Base-by-base conservation (phyloP, 225 moss, liverwort and hornwort species). In the Bryoerythrophyllum caledonicum region DNA sequence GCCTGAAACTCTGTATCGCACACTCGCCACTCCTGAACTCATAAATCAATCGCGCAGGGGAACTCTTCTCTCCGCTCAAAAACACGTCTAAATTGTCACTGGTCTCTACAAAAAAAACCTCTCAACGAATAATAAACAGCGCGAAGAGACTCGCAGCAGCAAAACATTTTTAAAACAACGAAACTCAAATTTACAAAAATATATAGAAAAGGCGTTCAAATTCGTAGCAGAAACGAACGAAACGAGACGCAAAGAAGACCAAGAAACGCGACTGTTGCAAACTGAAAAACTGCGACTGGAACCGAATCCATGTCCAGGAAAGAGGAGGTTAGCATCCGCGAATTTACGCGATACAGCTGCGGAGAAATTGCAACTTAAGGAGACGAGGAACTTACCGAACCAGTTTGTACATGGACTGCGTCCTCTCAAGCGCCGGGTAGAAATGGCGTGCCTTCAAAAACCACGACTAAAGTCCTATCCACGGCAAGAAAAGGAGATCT, bases 251-350 rank as follows among this genome's bases (percentile, higher is more conserved):
- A 43, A 54, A 30, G 20, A 15, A 53, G 19, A 35, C 68, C 62
- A 68, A 68, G 56, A 57, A 77, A 56, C 41, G 59, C 70, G 65
- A 65, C 51, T 52, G 34, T 34, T 58, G 44, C 70, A 53, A 35
- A 52, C 0, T 37, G 48, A 19, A 48, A 38, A 40, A 16, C 3
- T 12, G 15, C 67, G 32, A 34, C 60, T 2, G 20, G 49, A 57
- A 64, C 6, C 49, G n/a, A 63, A 51, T 38, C 21, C 56, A 46
- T 46, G 68, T 10, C 53, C 1, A n/a, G 0, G 13, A 48, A 67
- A 15, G 3, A 10, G 54, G 5, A 2, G 34, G 12, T 74, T 35
- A 70, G 57, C 23, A 7, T 75, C 20, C 5, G 9, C 8, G 26
- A 62, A 62, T 20, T 20, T 1, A 21, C 41, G 28, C 74, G 49